Evolutionary conservation across 441 rosid species (phyloP), one percentile per base, ranked within the genome.

Genomic region (Mallotus repandus): DNA sequence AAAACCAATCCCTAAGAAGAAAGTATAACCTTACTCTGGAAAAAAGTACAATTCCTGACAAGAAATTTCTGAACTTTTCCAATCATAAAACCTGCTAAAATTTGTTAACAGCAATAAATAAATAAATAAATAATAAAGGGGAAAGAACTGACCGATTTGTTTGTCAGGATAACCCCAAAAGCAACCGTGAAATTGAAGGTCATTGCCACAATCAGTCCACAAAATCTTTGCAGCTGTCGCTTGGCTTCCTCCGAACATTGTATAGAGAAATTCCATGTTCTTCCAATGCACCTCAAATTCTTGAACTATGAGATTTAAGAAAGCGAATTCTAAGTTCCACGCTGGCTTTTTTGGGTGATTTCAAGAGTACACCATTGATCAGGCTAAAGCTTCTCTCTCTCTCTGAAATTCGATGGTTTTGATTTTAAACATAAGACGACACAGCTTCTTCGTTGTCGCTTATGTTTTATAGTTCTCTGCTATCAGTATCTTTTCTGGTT

Each of bases 151-250:
- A 95, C 98, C 65, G 88, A 50, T 87, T 96, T 96, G 87, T 93
- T 96, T 18, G 89, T 83, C 70, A 90, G 85, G 76, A 96, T 96
- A 78, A 96, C 89, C 52, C 92, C 91, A 73, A 91, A 93, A 13
- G 97, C 88, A 57, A 93, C 94, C 71, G 89, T 14, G 77, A 96
- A 93, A 82, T 96, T 96, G 84, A 96, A 96, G 50, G 98, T 78
- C 94, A 93, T 88, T 1, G 98, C 98, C 76, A 84, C 86, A 52
- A 86, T 81, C 16, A 94, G 98, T 12, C 97, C 94, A 62, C 98
- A 91, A 22, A 86, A 79, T 41, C 95, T 82, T 76, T 91, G 98
- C 77, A 91, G 96, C 25, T 90, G 93, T 48, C 91, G 80, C 84
- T 91, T 93, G 41, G 98, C 96, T 63, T 93, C 96, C 67, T 89